phyloP scores from a whole-genome alignment of 2,329 filamentous ascomycete species.

The Colletotrichum sp. region DNA sequence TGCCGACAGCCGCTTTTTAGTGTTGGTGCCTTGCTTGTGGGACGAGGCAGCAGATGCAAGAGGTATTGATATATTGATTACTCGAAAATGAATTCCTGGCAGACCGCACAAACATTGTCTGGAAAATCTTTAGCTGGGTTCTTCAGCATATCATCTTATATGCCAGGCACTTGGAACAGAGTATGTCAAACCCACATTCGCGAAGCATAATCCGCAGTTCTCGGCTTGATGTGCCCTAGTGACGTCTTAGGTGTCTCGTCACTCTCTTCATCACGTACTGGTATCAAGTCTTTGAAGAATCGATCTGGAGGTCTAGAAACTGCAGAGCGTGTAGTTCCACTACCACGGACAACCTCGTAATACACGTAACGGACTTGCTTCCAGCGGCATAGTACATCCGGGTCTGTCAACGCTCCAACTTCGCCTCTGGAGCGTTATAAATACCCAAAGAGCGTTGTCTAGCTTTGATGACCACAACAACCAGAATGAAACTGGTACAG shows the following conservation, averaged over 20 bases:
- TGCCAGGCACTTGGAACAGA: not conserved
- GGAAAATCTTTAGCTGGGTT: no score
- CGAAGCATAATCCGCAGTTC: not conserved
- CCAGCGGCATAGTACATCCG: not conserved
- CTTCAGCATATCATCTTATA: not conserved
- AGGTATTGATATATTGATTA: no score
- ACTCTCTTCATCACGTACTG: not conserved
- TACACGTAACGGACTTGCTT: not conserved
- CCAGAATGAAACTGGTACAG: not conserved
- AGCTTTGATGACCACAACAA: not conserved
- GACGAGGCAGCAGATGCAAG: no score
- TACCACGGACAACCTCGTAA: not conserved
- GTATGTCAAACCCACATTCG: not conserved
- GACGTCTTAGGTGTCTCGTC: not conserved
- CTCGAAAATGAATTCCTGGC: no score
- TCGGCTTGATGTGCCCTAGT: fast-evolving
- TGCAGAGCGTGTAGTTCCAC: fast-evolving
- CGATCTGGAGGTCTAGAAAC: fast-evolving
- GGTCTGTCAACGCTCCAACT: not conserved
- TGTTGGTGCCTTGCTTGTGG: no score
- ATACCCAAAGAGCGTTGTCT: not conserved
- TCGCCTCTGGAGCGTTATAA: not conserved
- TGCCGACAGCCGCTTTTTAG: no score
- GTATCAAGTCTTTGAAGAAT: not conserved
- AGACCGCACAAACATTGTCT: no score